phyloP scores from a whole-genome alignment of 108 stramenopile genomes.

The Pseudonitzschia multiseries region DNA sequence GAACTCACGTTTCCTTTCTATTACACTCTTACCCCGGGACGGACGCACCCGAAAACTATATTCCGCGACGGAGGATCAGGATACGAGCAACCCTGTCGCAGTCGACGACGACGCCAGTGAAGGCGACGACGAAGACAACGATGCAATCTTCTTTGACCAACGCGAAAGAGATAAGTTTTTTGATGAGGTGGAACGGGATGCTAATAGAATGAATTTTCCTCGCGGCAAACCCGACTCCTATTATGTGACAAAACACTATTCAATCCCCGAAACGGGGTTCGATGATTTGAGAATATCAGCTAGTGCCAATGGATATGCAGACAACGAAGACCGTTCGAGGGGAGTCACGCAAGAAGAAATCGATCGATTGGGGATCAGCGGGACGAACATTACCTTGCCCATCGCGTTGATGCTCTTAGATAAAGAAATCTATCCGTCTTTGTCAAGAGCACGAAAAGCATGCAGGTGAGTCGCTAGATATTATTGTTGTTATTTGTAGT shows the following conservation, averaged over 20 bases:
- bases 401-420: slow-evolving; percentile 75
- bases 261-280: slow-evolving; percentile 1
- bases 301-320: not conserved
- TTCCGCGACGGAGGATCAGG: not conserved
- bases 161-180: not conserved
- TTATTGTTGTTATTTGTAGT: no score
- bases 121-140: not conserved
- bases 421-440: slow-evolving; percentile 55
- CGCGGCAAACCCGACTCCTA: slow-evolving; percentile 1
- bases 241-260: slow-evolving; percentile 3
- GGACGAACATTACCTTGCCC: slow-evolving; percentile 68
- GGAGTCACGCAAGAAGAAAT: slow-evolving; percentile 21
- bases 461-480: slow-evolving; percentile 41
- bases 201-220: slow-evolving; percentile 5
- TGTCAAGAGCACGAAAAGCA: slow-evolving; percentile 75
- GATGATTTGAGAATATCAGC: not conserved
- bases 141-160: not conserved
- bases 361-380: slow-evolving; percentile 46
- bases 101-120: not conserved
- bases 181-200: slow-evolving; percentile 10
- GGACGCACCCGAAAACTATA: not conserved
- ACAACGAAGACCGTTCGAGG: not conserved
- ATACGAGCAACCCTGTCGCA: not conserved
- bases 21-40: not conserved
- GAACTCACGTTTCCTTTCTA: not conserved